Evolutionary conservation across 148 eudicot species (phyloP), one percentile per base, ranked within the genome.

Genomic region (Pharnaceum exiguum): DNA sequence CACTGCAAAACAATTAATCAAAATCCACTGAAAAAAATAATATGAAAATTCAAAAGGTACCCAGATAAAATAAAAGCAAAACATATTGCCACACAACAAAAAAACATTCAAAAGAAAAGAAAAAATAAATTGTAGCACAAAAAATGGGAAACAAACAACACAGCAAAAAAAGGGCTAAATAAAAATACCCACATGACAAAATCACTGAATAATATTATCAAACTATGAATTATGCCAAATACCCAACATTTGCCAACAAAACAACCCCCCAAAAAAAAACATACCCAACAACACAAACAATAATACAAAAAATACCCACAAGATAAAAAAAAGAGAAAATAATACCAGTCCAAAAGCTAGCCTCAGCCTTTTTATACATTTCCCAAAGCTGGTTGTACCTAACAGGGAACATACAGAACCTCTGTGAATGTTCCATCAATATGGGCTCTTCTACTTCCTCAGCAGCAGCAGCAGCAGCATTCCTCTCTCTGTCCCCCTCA

Each of bases 281-380:
- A 30, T 7, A 26, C 25, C 37, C 1, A 10, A 7, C 5, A 28
- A 5, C 62, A 43, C 5, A 39, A 48, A 39, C 5, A 18, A 21
- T 36, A 9, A 1, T 3, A 10, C 11, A 36, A 26, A 1, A 38
- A 10, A 12, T 39, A 7, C 3, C 7, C n/a, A 25, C 7, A 9
- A 6, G 6, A 25, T 22, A 44, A 35, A 3, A 16, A 38, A n/a
- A 13, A 30, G 30, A 16, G 56, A 37, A 23, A 52, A 29, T 33
- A 55, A 54, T 70, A 86, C 94, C 94, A 39, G 95, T 77, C 89
- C 95, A 86, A 28, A 86, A 86, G 62, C 89, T 83, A 54, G 95
- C 87, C 29, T 61, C 45, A 24, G 89, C 74, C 52, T 83, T 86
- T 70, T 86, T 86, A 50, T 86, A 86, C 89, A 86, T 86, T 70